Evolutionary conservation across 441 rosid species (phyloP), one percentile per base, ranked within the genome.

Genomic region (Syzygium syzygioides): DNA sequence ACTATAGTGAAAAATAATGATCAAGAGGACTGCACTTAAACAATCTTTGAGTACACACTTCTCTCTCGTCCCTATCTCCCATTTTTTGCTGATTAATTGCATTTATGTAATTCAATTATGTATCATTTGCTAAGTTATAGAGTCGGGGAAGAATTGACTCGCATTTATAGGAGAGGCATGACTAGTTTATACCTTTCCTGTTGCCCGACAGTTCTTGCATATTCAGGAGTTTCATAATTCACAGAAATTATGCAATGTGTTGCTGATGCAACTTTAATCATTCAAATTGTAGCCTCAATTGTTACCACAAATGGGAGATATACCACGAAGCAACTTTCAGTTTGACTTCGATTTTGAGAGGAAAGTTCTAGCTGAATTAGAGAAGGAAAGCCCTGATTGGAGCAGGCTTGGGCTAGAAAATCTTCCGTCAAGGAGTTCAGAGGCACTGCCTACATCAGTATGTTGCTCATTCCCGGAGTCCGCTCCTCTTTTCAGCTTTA

Each of bases 301-400:
- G 94, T 87, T 92, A 55, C 95, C 95, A 6, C 94, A 92, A 86
- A 87, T 91, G 17, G 94, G 96, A 88, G 99, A 98, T 79, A 92
- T 98, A 93, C 98, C 94, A 4, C 93, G 97, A 88, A 94, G 99
- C 92, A 95, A 92, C 88, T 96, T 97, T 89, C 97, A 97, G 89
- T 96, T 95, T 64, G 97, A 96, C 93, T 97, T 98, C 66, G 94
- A 95, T 18, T 88, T 98, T 55, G 99, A 98, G 94, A 92, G 91
- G 90, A 96, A 93, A 91, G 90, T 96, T 87, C 88, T 96, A 55
- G 96, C 98, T 28, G 99, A 96, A 86, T 95, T 94, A 13, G 98
- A 98, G 92, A 95, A 94, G 91, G 99, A 92, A 52, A 92, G 50
- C 88, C 96, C 92, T 60, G 95, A 95, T 86, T 97, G 97, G 97